A percentile compares a stretch with the other conserved stretches of the same genome.
Evolutionary conservation across 2,329 filamentous ascomycete genomes (phyloP).

Genomic region (Colletotrichum liaoningense): DNA sequence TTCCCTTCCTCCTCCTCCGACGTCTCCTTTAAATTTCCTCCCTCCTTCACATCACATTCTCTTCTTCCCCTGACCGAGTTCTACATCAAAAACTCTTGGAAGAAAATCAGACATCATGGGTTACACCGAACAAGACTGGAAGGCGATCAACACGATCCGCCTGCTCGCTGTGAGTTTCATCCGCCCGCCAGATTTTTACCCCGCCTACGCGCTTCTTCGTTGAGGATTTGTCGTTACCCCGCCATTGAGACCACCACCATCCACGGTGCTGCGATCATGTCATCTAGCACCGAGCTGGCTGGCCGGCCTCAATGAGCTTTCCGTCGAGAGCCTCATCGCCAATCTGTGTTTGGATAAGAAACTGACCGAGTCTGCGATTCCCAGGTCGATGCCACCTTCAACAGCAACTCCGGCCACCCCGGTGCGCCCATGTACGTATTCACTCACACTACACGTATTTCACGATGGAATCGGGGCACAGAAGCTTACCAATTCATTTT

Average conservation of each 20-base stretch:
- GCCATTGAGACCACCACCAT: slow-evolving; percentile 40
- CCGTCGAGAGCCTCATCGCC: not conserved
- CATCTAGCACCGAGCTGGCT: not conserved
- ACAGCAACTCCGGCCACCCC: slow-evolving; percentile 97
- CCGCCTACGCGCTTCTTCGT: slow-evolving; percentile 44
- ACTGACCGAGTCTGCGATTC: slow-evolving; percentile 23
- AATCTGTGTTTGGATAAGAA: not conserved
- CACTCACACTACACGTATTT: not conserved
- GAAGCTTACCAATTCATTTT: slow-evolving; percentile 45
- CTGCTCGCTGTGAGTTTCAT: slow-evolving; percentile 84
- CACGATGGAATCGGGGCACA: not conserved
- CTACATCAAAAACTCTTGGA: slow-evolving; percentile 27
- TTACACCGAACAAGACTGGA: slow-evolving; percentile 87
- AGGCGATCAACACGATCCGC: slow-evolving; percentile 98
- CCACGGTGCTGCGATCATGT: slow-evolving; percentile 29
- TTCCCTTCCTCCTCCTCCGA: slow-evolving; percentile 16
- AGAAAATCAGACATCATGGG: slow-evolving; percentile 74
- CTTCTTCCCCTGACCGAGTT: slow-evolving; percentile 37
- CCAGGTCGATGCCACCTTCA: slow-evolving; percentile 96
- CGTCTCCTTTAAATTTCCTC: slow-evolving; percentile 14
- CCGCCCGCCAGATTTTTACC: slow-evolving; percentile 43
- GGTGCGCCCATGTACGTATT: slow-evolving; percentile 91
- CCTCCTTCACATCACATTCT: slow-evolving; percentile 31
- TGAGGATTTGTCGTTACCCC: slow-evolving; percentile 45
- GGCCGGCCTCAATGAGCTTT: not conserved